Base-by-base conservation (phyloP, 192 early-diverging fungal species). In the Backusella liffmaniae region DNA sequence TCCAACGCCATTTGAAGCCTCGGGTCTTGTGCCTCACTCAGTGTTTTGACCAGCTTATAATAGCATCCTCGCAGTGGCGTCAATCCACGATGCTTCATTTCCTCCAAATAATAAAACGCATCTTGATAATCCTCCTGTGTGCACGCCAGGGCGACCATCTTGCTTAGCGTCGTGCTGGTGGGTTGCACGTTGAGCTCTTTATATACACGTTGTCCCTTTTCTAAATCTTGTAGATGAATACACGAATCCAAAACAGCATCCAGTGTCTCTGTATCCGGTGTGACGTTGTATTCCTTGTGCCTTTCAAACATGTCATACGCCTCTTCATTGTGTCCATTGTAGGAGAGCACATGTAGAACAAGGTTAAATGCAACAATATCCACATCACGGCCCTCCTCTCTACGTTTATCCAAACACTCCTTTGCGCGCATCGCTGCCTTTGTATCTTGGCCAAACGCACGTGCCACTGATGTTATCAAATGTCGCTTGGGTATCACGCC, bases 91-190 rank as follows among this genome's bases (percentile, higher is more conserved):
- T 86, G 81, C 76, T 90, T 90, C 90, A 92, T 90, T 56, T 92
- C 82, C 72, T 92, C 90, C 51, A 94, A 75, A 66, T 92, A 94
- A 56, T 84, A 78, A 70, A 94, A 94, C 16, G 90, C 91, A 41
- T 90, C 90, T 76, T 94, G 91, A 72, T 92, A 94, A 10, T 90
- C 88, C 71, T 83, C 82, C 74, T 90, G 84, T 0, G 79, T 78
- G 44, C 84, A 82, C 26, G 84, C 83, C 18, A 89, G 49, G 13
- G 75, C 73, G 5, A 94, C 79, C 89, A 94, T 85, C 36, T 83
- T 82, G 73, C 86, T 86, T 68, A 90, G 87, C 0, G 87, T 82
- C 1, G 71, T 73, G 26, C 80, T 67, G 1, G 84, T 83, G 10
- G 89, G 87, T 21, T 75, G 66, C 3, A 74, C 59, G 12, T 86